Conservation (phyloP, 139 green algal species). For the Asterochloris sp. region DNA sequence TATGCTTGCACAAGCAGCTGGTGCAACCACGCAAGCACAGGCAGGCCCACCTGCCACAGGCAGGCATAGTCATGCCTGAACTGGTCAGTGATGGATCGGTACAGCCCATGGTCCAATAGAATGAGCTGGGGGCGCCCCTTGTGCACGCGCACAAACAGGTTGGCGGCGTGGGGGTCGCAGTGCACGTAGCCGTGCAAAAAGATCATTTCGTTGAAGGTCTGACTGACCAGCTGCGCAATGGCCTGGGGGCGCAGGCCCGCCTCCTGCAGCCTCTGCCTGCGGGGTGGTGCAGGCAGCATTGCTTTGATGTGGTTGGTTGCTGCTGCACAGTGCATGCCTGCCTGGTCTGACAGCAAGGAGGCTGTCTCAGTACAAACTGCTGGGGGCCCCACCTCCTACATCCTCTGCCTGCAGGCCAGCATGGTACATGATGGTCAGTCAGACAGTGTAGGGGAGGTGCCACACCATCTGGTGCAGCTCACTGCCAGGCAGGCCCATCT, state of each 20-base stretch:
- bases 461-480: too few species aligned
- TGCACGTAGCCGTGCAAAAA: conserved; percentile 79
- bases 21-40: not conserved
- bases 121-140: conserved; percentile 61
- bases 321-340: too few species aligned
- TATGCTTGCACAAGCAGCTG: not conserved
- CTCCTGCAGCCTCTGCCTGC: conserved; percentile 20
- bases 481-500: too few species aligned
- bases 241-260: conserved; percentile 22
- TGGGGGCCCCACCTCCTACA: too few species aligned
- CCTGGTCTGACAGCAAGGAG: too few species aligned
- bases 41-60: not conserved
- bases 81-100: conserved; percentile 57
- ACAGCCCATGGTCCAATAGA: conserved; percentile 88
- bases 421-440: too few species aligned
- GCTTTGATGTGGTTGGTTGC: too few species aligned
- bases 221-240: conserved; percentile 63
- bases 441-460: too few species aligned
- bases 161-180: conserved; percentile 74
- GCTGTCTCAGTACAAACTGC: too few species aligned
- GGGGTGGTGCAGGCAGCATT: not conserved
- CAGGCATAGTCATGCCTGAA: conserved; percentile 26
- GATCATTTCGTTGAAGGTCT: conserved; percentile 85
- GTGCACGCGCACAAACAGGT: conserved; percentile 16
- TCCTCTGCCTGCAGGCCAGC: too few species aligned